Evolutionary conservation across 306 rosid species (phyloP).

Genomic region (Cucumis cinereus): DNA sequence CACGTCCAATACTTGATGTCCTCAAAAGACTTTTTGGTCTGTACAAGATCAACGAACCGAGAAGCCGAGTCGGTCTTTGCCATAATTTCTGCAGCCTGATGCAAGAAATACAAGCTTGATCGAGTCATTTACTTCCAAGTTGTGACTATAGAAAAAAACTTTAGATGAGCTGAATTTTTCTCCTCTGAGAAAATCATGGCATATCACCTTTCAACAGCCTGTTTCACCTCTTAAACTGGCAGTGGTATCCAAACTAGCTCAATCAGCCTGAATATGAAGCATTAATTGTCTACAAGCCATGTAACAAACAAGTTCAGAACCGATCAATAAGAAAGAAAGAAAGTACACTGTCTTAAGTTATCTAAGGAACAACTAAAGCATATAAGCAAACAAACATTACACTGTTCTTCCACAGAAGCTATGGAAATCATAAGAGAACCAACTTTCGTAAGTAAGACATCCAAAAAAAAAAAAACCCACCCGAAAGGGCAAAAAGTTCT

Average conservation of each 20-base stretch:
- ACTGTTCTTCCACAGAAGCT: background rate
- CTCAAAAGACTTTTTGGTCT: slow-evolving; percentile 44
- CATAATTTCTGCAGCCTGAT: slow-evolving; percentile 61
- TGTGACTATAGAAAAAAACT: slow-evolving; percentile 49
- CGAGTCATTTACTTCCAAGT: slow-evolving; percentile 34
- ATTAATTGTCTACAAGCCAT: slow-evolving; percentile 31
- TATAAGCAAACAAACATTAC: background rate
- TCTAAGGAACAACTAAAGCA: background rate
- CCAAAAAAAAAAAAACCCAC: background rate
- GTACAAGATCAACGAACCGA: slow-evolving; percentile 26
- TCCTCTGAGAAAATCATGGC: slow-evolving; percentile 88
- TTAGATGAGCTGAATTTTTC: slow-evolving; percentile 55
- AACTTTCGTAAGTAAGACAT: background rate
- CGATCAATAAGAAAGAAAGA: background rate
- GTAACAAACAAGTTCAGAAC: background rate
- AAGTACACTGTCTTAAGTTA: background rate
- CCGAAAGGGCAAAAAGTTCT: background rate
- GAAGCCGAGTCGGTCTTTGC: slow-evolving; percentile 47
- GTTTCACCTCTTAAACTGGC: slow-evolving; percentile 37
- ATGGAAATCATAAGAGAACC: background rate
- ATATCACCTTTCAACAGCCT: slow-evolving; percentile 53
- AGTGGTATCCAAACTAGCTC: slow-evolving; percentile 42
- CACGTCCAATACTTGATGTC: slow-evolving; percentile 71
- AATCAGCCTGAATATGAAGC: slow-evolving; percentile 53
- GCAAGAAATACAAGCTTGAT: slow-evolving; percentile 37